These are phyloP conservation scores for Hericium coralloides DNA, from an alignment of 768 basidiomycete genomes.

Conservation along the genomic window DNA sequence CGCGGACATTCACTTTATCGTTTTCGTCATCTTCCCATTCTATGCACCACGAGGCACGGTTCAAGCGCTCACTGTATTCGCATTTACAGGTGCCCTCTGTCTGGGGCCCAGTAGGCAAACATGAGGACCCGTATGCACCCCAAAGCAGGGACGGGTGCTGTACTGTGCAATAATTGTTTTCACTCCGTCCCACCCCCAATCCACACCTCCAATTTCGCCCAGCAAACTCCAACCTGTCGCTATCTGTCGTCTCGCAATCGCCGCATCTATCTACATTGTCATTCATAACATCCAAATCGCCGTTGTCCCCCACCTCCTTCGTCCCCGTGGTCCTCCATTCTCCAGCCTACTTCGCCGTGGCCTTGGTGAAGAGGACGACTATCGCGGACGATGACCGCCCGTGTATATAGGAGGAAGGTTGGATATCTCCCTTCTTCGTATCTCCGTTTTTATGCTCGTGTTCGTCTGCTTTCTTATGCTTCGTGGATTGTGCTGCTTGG, in stretches of 20 bases:
- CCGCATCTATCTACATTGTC: not conserved
- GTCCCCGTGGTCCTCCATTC: not conserved
- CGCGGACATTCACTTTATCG: not conserved
- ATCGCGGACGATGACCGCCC: too few species aligned
- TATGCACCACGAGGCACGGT: not conserved
- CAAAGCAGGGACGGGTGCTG: constrained; percentile 14
- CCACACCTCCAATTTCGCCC: not conserved
- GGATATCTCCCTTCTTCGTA: too few species aligned
- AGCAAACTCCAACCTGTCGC: not conserved
- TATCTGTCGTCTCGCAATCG: not conserved
- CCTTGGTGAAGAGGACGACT: too few species aligned
- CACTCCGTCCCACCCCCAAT: not conserved
- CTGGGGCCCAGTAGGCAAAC: constrained; percentile 89
- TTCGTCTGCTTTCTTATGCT: too few species aligned
- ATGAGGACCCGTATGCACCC: constrained; percentile 88
- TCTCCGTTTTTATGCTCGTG: too few species aligned
- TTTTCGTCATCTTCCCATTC: not conserved
- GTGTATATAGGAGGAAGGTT: too few species aligned
- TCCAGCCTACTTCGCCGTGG: too few species aligned
- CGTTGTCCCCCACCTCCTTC: not conserved
- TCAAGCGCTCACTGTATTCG: not conserved
- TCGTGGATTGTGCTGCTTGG: too few species aligned
- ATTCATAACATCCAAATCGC: not conserved
- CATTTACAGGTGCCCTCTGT: constrained; percentile 75
- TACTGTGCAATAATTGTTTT: constrained; percentile 1